Base-by-base conservation (phyloP, 1,284 basidiomycete species). In the Irpex rosettiformis region DNA sequence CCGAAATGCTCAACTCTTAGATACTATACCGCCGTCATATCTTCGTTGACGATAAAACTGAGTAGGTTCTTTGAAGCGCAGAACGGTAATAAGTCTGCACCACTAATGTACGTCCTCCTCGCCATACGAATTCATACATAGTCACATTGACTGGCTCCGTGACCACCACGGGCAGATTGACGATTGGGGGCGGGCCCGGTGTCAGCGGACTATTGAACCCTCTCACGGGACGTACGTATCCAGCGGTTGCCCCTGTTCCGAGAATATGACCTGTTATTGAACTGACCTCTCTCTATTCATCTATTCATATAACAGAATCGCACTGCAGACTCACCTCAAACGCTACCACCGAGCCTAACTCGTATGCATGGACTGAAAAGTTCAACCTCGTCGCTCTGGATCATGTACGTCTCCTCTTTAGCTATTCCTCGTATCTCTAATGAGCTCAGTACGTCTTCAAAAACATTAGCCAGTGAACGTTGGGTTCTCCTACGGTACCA, bases 1-100 rank as follows among this genome's bases (percentile, higher is more conserved):
- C n/a, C n/a, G n/a, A n/a, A n/a, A n/a, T n/a, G n/a, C n/a, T n/a
- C n/a, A n/a, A n/a, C n/a, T n/a, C n/a, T n/a, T n/a, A n/a, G n/a
- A n/a, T n/a, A n/a, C n/a, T n/a, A n/a, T n/a, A n/a, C n/a, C n/a
- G n/a, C n/a, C n/a, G n/a, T n/a, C n/a, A 7, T 24, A n/a, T 30
- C 13, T 54, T 33, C 11, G 18, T 25, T 4, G 37, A 28, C 18
- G 30, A 11, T 48, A 22, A 6, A 45, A 10, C 25, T 40, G 3
- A 29, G 10, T 29, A 74, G 72, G 72, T 69, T 67, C 49, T 74
- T 73, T 57, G 65, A 69, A 25, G 71, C 72, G 0, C 69, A 73
- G 53, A 48, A 66, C 5, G 56, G 66, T n/a, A 49, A 66, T 10
- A 54, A 61, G 5, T 58, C 67, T 24, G 71, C 71, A 4, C 70